Conservation (phyloP, 495 filamentous ascomycete species). For the Stereocaulon alpinum region DNA sequence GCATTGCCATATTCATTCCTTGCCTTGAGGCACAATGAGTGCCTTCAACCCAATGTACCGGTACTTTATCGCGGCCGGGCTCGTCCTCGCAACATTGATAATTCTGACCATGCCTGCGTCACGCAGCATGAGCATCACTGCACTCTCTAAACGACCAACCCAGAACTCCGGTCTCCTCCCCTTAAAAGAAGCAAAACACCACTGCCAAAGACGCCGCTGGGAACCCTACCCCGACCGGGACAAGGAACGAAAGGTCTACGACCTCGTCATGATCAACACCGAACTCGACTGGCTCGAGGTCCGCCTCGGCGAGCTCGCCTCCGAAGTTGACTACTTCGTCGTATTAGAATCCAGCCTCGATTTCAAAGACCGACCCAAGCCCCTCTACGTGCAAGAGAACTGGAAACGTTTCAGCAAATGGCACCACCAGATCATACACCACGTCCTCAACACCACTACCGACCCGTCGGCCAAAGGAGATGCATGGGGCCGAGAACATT, state of each 20-base stretch:
- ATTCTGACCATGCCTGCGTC: not conserved
- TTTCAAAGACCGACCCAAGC: slow-evolving; percentile 41
- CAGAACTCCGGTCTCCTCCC: slow-evolving; percentile 5
- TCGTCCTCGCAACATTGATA: not conserved
- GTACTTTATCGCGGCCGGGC: not conserved
- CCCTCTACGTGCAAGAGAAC: slow-evolving; percentile 35
- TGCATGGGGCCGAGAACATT: slow-evolving; percentile 39
- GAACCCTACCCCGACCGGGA: slow-evolving; percentile 16
- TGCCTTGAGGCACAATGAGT: not conserved
- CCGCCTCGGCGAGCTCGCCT: slow-evolving; percentile 40
- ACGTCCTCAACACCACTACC: slow-evolving; percentile 36
- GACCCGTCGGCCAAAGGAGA: slow-evolving; percentile 22
- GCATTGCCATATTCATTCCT: not conserved
- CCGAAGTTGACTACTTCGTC: slow-evolving; percentile 47
- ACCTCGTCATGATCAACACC: slow-evolving; percentile 43
- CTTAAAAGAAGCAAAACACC: slow-evolving; percentile 9
- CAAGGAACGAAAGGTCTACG: slow-evolving; percentile 40
- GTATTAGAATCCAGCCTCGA: slow-evolving; percentile 41
- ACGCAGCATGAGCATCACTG: too few species aligned
- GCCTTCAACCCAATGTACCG: not conserved
- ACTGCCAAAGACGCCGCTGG: slow-evolving; percentile 17
- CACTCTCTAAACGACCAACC: not conserved
- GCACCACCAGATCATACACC: slow-evolving; percentile 44
- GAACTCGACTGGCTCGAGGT: slow-evolving; percentile 51
- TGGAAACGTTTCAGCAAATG: slow-evolving; percentile 32